These are phyloP conservation scores for Diophrys appendiculata DNA, from an alignment of 73 alveolate genomes.

Conservation along the genomic window DNA sequence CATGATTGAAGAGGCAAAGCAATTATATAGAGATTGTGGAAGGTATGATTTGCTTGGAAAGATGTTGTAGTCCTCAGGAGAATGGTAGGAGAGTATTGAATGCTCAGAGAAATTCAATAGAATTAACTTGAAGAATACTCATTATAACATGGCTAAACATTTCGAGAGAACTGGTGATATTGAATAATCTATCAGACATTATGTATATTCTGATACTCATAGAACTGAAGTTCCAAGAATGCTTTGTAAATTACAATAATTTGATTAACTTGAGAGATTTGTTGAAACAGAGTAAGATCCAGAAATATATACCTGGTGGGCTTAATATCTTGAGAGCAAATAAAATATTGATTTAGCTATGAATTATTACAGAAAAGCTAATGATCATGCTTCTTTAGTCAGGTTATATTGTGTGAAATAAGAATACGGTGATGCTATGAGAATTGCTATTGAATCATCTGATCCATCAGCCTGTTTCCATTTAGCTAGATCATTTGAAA, in stretches of 20 bases:
- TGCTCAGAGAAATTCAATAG: constrained; percentile 92
- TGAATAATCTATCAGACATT: constrained; percentile 88
- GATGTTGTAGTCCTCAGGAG: constrained; percentile 91
- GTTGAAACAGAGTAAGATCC: constrained; percentile 80
- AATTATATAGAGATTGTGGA: constrained; percentile 84
- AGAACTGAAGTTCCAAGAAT: constrained; percentile 96
- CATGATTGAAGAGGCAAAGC: constrained; percentile 97
- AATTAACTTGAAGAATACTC: constrained; percentile 90
- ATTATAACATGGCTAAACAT: constrained; percentile 92
- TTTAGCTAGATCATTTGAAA: constrained; percentile 88
- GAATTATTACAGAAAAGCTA: constrained; percentile 74
- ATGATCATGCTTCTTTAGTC: constrained; percentile 65
- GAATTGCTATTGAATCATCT: constrained; percentile 79
- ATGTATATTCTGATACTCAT: constrained; percentile 82
- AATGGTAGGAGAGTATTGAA: constrained; percentile 96
- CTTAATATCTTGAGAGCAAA: constrained; percentile 88
- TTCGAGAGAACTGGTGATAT: constrained; percentile 86
- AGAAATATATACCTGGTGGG: constrained; percentile 95
- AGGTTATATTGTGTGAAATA: constrained; percentile 78
- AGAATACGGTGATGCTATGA: constrained; percentile 76
- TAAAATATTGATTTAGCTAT: constrained; percentile 82
- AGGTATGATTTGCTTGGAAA: constrained; percentile 94
- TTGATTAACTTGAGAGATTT: constrained; percentile 78
- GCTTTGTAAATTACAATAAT: constrained; percentile 78
- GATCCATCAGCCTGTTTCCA: constrained; percentile 92